Evolutionary conservation across 1,284 basidiomycete genomes (phyloP).

Genomic region (Cerioporus squamosus): DNA sequence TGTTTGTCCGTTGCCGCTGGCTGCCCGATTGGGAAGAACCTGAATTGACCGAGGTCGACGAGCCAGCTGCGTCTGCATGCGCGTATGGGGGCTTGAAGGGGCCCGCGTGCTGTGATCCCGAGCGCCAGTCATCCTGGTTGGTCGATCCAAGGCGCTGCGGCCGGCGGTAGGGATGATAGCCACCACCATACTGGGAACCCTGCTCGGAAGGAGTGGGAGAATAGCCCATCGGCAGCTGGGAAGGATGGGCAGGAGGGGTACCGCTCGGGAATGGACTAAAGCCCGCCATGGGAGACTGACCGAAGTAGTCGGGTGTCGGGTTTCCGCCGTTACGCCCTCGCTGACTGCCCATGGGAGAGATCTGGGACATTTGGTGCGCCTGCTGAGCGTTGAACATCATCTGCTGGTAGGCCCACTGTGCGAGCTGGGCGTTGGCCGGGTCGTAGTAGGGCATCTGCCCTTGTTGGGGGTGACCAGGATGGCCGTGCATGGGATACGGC

Average conservation of each 20-base stretch:
- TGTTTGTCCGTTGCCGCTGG: constrained; percentile 64
- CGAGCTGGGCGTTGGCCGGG: constrained; percentile 75
- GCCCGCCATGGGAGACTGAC: constrained; percentile 51
- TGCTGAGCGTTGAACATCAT: constrained; percentile 76
- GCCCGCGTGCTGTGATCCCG: constrained; percentile 37
- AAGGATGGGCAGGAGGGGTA: constrained; percentile 66
- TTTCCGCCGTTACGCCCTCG: constrained; percentile 39
- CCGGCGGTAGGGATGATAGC: constrained; percentile 83
- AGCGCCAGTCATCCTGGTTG: constrained; percentile 52
- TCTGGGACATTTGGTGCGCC: constrained; percentile 47
- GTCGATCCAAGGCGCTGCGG: constrained; percentile 53
- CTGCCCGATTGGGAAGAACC: constrained; percentile 45
- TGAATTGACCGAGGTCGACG: constrained; percentile 76
- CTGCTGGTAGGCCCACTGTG: constrained; percentile 86
- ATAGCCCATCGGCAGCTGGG: constrained; percentile 46
- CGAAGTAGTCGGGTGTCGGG: constrained; percentile 56
- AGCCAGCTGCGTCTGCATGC: constrained; percentile 75
- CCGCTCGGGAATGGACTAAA: constrained; percentile 72
- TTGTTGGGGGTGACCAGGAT: constrained; percentile 50
- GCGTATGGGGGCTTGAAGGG: constrained; percentile 68
- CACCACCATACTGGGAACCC: constrained; percentile 54
- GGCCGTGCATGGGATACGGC: constrained; percentile 47
- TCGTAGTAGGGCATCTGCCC: constrained; percentile 65
- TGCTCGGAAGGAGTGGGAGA: constrained; percentile 37
- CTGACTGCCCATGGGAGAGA: constrained; percentile 39